phyloP scores from a whole-genome alignment of 306 rosid genomes.

The Luffa aegyptiaca region DNA sequence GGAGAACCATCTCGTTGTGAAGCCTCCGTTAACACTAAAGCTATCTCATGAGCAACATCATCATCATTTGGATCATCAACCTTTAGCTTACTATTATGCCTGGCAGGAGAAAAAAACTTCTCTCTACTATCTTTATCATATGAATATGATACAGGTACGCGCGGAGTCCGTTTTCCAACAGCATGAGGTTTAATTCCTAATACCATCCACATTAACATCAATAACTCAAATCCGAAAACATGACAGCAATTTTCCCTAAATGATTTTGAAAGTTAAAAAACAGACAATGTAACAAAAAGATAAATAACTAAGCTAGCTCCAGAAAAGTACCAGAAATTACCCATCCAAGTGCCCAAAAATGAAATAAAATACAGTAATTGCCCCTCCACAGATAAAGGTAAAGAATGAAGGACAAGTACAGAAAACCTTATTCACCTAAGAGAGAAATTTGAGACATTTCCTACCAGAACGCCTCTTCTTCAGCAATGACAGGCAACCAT shows the following conservation, averaged over 20 bases:
- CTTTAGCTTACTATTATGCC: constrained; percentile 40
- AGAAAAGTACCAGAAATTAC: background rate
- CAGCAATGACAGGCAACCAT: constrained; percentile 75
- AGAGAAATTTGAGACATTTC: constrained; percentile 20
- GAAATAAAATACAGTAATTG: background rate
- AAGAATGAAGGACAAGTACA: background rate
- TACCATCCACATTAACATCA: constrained; percentile 12
- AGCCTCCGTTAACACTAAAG: constrained; percentile 71
- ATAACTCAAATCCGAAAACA: background rate
- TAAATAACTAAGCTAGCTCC: background rate
- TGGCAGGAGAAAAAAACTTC: constrained; percentile 43
- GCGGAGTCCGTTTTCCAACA: constrained; percentile 93
- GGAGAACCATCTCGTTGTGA: constrained; percentile 71
- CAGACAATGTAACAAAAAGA: background rate
- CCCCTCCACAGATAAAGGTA: background rate
- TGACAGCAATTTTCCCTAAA: background rate
- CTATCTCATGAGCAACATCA: constrained; percentile 69
- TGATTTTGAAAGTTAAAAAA: background rate
- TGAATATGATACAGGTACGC: constrained; percentile 65
- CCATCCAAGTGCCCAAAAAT: background rate
- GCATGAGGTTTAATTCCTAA: constrained; percentile 80
- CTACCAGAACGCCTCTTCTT: constrained; percentile 72
- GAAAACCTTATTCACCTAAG: background rate
- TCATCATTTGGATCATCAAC: constrained; percentile 31
- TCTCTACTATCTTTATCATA: constrained; percentile 48